Evolutionary conservation across 2,329 filamentous ascomycete genomes (phyloP).

Genomic region (Periconia macrospinosa): DNA sequence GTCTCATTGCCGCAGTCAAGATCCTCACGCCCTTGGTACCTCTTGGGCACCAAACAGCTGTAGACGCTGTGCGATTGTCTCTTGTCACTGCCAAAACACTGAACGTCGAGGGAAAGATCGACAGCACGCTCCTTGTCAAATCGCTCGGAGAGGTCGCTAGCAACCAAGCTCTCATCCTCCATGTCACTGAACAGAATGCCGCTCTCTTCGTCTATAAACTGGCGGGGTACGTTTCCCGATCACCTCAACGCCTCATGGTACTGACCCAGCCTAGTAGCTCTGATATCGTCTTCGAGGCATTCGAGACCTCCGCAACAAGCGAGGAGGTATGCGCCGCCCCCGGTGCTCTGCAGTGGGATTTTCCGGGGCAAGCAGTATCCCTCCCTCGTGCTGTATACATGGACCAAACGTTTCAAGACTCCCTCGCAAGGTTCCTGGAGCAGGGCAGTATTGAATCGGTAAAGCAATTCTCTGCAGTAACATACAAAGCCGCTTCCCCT

Average conservation of each 20-base stretch:
- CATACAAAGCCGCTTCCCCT: constrained; percentile 54
- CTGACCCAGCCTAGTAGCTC: not conserved
- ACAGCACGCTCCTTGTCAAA: constrained; percentile 20
- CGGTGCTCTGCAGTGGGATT: constrained; percentile 60
- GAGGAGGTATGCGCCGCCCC: constrained; percentile 56
- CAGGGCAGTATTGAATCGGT: constrained; percentile 58
- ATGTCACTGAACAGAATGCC: constrained; percentile 54
- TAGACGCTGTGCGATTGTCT: constrained; percentile 18
- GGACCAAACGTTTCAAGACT: constrained; percentile 49
- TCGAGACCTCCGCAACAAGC: constrained; percentile 61
- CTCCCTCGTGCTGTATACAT: constrained; percentile 47
- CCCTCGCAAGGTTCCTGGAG: constrained; percentile 57
- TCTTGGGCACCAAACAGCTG: constrained; percentile 6
- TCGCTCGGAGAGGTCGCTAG: constrained; percentile 19
- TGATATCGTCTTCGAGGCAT: constrained; percentile 58
- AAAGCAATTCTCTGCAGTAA: constrained; percentile 55
- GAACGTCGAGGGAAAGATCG: constrained; percentile 26
- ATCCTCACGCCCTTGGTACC: constrained; percentile 14
- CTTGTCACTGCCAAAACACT: constrained; percentile 20
- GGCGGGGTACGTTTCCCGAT: constrained; percentile 33
- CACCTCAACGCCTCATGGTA: constrained; percentile 3
- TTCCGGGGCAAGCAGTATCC: constrained; percentile 59
- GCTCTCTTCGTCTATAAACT: constrained; percentile 47
- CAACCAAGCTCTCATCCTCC: constrained; percentile 43
- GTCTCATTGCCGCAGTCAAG: constrained; percentile 28